Evolutionary conservation across 108 stramenopile genomes (phyloP), one percentile per base, ranked within the genome.

Genomic region (Cyclotella cryptica): DNA sequence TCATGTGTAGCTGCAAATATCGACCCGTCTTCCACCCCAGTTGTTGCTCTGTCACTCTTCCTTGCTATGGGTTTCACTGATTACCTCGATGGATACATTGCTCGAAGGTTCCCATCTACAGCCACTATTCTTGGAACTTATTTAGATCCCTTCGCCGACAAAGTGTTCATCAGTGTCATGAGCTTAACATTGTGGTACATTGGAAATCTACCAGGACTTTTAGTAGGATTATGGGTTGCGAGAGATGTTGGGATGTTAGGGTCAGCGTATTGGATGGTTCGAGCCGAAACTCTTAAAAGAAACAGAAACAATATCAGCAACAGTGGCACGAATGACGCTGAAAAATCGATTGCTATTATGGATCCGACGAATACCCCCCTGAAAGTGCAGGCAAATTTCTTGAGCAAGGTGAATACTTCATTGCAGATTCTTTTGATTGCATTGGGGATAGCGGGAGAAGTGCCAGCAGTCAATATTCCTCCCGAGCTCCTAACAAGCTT

Each of bases 111-210:
- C 52, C 69, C 78, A 35, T 82, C 77, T 75, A 73, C 71, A 15
- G 52, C 74, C 17, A 96, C 94, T 13, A 88, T 90, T 24, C 68
- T 96, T 21, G 94, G 94, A 39, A 83, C 94, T 4, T 96, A 91
- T 55, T 84, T 96, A 26, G 95, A 96, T 86, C 95, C 95, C 22
- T 72, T 93, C 43, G 92, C 91, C 13, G 95, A 96, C 62, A 96
- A 96, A 80, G 68, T 92, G 21, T 69, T 95, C 52, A 84, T 84
- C 49, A 66, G 74, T 41, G 28, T 69, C 35, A 61, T 84, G 63
- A 80, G 79, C 47, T 39, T 84, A 27, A 84, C 79, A 17, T 62
- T 95, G 53, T 90, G 89, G 89, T 92, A 90, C 57, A 79, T 60
- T 27, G 87, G 72, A 22, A 60, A 73, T 12, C 61, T 96, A 19